A percentile compares a stretch with the other conserved stretches of the same genome.
These are phyloP conservation scores for Miscanthus lutarioriparius DNA, from an alignment of 176 grass and related monocot genomes.

Conservation along the genomic window DNA sequence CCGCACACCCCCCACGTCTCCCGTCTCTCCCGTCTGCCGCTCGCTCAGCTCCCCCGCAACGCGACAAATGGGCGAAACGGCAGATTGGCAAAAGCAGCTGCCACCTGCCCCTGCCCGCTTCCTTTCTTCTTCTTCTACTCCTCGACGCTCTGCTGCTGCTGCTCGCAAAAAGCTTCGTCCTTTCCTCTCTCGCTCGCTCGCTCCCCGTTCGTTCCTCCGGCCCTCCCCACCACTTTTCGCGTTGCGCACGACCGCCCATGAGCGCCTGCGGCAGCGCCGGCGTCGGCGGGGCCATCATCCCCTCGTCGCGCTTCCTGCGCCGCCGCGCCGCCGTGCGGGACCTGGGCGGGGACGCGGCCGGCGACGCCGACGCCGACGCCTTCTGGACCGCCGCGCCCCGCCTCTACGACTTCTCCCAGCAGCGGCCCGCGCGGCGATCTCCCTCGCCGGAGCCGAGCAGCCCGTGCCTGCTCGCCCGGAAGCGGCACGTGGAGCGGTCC, in stretches of 20 bases:
- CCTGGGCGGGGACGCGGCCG: not conserved
- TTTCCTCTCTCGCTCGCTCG: not conserved
- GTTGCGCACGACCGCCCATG: not conserved
- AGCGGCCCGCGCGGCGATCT: not conserved
- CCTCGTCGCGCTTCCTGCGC: conserved; percentile 47
- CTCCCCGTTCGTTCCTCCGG: not conserved
- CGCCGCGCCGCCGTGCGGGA: conserved; percentile 27
- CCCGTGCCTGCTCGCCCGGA: not conserved
- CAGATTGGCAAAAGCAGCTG: not conserved
- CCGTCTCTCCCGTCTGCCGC: too few relatives aligned
- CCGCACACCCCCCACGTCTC: too few relatives aligned
- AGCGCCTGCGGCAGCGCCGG: not conserved
- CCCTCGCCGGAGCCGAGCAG: not conserved
- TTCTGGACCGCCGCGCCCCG: conserved; percentile 55
- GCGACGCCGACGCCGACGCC: conserved; percentile 19
- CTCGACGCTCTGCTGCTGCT: not conserved
- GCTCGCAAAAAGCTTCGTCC: conserved; percentile 9
- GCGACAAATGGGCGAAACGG: not conserved
- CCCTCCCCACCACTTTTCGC: not conserved
- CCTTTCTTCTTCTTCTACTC: not conserved
- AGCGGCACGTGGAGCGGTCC: not conserved
- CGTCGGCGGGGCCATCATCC: conserved; percentile 18
- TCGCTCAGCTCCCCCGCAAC: not conserved
- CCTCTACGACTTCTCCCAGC: conserved; percentile 42
- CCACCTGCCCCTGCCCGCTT: not conserved